These are phyloP conservation scores for Canariomyces notabilis DNA, from an alignment of 2,329 filamentous ascomycete species.

Conservation along the genomic window DNA sequence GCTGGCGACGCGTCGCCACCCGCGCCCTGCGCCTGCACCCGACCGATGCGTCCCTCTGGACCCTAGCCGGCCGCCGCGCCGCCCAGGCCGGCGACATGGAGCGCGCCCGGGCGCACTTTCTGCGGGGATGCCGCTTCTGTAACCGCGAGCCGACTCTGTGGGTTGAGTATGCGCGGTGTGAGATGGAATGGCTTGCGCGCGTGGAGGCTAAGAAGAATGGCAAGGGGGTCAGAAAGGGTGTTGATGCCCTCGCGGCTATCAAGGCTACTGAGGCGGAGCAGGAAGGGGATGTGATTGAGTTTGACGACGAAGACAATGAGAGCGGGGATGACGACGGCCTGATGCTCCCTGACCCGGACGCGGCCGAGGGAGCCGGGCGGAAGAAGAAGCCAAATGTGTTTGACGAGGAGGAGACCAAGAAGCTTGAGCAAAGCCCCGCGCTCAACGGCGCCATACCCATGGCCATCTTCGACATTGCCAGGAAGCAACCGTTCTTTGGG, in stretches of 20 bases:
- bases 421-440: conserved; percentile 70
- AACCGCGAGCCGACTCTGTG: conserved; percentile 68
- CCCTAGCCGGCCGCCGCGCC: conserved; percentile 73
- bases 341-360: conserved; percentile 42
- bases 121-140: conserved; percentile 84
- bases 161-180: conserved; percentile 84
- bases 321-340: conserved; percentile 41
- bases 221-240: conserved; percentile 32
- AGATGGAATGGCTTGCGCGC: conserved; percentile 87
- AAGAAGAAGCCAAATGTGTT: conserved; percentile 39
- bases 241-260: conserved; percentile 33
- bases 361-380: conserved; percentile 25
- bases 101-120: conserved; percentile 78
- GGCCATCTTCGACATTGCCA: conserved; percentile 83
- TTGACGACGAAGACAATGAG: conserved; percentile 44
- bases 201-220: conserved; percentile 66
- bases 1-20: conserved; percentile 60
- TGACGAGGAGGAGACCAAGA: conserved; percentile 40
- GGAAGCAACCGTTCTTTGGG: conserved; percentile 69
- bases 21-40: conserved; percentile 80
- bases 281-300: conserved; percentile 37
- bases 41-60: conserved; percentile 76
- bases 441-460: conserved; percentile 89
- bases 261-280: conserved; percentile 44
- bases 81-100: conserved; percentile 83